Conservation (phyloP, 1,139 yeast species). For the Suhomyces anneliseae region DNA sequence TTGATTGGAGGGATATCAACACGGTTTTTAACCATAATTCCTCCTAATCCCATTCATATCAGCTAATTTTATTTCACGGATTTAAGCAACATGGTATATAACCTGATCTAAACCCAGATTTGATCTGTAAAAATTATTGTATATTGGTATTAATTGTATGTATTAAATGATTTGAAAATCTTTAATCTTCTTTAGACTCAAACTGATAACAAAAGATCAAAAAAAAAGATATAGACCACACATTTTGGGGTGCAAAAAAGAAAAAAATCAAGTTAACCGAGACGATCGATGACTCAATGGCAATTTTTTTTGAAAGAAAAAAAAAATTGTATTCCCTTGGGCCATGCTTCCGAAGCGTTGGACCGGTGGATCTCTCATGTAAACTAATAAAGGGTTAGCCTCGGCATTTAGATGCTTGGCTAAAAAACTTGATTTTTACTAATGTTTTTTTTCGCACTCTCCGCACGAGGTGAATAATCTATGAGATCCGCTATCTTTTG, state of each 20-base stretch:
- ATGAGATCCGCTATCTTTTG: constrained; percentile 1
- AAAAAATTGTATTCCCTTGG: too few relatives aligned
- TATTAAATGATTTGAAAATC: not conserved
- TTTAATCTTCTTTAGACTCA: too few relatives aligned
- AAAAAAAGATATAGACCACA: too few relatives aligned
- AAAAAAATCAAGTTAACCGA: not conserved
- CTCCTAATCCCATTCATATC: not conserved
- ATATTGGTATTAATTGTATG: not conserved
- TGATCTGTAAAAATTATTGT: not conserved
- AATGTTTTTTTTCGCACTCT: too few relatives aligned
- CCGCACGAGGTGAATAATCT: too few relatives aligned
- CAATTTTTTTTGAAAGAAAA: too few relatives aligned
- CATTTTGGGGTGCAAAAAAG: too few relatives aligned
- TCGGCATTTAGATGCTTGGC: not conserved
- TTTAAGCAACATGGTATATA: not conserved
- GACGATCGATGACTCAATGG: not conserved
- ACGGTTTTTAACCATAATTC: not conserved
- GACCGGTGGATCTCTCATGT: not conserved
- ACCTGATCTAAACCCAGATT: not conserved
- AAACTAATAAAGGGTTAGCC: not conserved
- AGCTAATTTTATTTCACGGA: not conserved
- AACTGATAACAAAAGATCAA: too few relatives aligned
- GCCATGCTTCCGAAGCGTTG: not conserved
- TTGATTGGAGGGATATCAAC: constrained; percentile 5
- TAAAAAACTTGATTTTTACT: too few relatives aligned